Evolutionary conservation across 495 filamentous ascomycete genomes (phyloP).

Genomic region (Polyplosphaeria fusca): DNA sequence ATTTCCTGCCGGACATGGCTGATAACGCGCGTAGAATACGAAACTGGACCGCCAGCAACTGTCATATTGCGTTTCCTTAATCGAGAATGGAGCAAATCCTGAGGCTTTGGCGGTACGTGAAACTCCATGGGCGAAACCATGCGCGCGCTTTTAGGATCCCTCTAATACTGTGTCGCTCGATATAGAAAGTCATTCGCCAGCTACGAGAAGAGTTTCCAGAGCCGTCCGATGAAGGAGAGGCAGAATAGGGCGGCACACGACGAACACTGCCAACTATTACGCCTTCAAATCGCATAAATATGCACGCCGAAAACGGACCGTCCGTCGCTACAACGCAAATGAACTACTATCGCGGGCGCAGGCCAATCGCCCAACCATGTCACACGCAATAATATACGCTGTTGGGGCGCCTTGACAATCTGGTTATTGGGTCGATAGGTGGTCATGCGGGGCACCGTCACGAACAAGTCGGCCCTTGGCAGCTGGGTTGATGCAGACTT

Average conservation of each 20-base stretch:
- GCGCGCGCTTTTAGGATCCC: constrained; percentile 5
- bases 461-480: too few relatives aligned
- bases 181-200: constrained; percentile 39
- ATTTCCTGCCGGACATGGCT: background rate
- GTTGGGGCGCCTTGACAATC: background rate
- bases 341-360: too few relatives aligned
- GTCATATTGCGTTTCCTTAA: constrained; percentile 89
- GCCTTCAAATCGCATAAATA: too few relatives aligned
- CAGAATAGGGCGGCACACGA: too few relatives aligned
- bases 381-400: background rate
- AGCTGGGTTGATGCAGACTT: constrained; percentile 17
- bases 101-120: constrained; percentile 83
- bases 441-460: background rate
- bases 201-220: constrained; percentile 35
- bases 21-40: constrained; percentile 66
- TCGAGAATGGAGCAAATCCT: constrained; percentile 96
- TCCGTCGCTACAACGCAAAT: too few relatives aligned
- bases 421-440: constrained; percentile 2
- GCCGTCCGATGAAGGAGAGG: constrained; percentile 2
- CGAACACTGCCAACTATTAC: too few relatives aligned
- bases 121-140: background rate
- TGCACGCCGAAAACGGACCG: too few relatives aligned
- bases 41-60: constrained; percentile 84
- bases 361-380: background rate
- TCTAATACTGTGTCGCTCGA: background rate